Percentiles rank a stretch among this genome's conserved stretches.
Evolutionary conservation across 1,284 basidiomycete species (phyloP).

Genomic region (Leccinum olivaceoglutinosum): DNA sequence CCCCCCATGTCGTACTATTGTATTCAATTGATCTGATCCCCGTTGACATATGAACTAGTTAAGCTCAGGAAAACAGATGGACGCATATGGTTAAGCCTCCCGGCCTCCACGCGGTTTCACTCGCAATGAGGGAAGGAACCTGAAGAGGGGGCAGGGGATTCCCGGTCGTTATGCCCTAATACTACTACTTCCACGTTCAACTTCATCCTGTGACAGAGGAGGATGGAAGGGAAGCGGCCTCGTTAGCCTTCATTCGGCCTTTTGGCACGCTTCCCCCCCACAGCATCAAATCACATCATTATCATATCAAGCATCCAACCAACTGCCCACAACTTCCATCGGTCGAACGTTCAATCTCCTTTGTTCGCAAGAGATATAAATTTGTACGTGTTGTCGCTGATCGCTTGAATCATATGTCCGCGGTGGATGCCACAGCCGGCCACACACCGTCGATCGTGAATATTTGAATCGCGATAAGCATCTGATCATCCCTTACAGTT

Average conservation of each 20-base stretch:
- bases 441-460: constrained; percentile 18
- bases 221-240: not conserved
- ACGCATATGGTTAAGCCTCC: constrained; percentile 27
- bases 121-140: constrained; percentile 8
- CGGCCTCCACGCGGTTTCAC: constrained; percentile 27
- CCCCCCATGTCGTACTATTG: constrained; percentile 24
- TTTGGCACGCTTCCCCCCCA: constrained; percentile 11
- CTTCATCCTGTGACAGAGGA: not conserved
- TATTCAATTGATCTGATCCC: constrained; percentile 28
- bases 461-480: not conserved
- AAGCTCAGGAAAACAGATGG: constrained; percentile 27
- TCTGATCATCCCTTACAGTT: constrained; percentile 5
- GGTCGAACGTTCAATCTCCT: constrained; percentile 17
- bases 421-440: not conserved
- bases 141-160: constrained; percentile 2
- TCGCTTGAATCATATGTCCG: constrained; percentile 18
- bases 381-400: constrained; percentile 28
- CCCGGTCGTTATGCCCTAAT: constrained; percentile 13
- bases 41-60: constrained; percentile 20
- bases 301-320: not conserved
- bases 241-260: not conserved
- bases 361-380: constrained; percentile 1
- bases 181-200: constrained; percentile 7
- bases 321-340: constrained; percentile 12
- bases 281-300: constrained; percentile 15